Base-by-base conservation (phyloP, 208 protist genomes). In the Paratrypanosoma confusum region DNA sequence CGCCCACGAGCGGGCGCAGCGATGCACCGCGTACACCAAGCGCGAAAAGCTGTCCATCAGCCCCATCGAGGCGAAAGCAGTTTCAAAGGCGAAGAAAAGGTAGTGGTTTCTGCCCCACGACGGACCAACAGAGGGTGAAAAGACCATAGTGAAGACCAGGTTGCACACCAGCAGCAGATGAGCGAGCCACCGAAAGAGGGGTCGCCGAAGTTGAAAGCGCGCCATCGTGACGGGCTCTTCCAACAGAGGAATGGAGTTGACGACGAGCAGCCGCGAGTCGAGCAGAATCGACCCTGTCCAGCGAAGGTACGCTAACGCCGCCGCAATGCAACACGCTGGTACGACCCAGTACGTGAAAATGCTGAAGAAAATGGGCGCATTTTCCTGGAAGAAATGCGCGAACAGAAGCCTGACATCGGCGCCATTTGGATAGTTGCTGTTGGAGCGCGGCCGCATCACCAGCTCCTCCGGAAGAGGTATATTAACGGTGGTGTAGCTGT, bases 211-310 rank as follows among this genome's bases (percentile, higher is more conserved):
- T 10, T 50, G 57, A 49, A 83, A 78, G 24, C 44, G 37, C 13
- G 74, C 68, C 18, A 70, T 53, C 8, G 79, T 73, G 33, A 81
- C 48, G 3, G 79, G 79, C 33, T 81, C 79, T 56, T 88, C 79
- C 25, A 82, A 52, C 8, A 79, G 39, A 5, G 68, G 71, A 29
- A 81, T 76, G 41, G 65, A 57, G 27, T 67, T 44, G 26, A 81
- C 72, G 14, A 67, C 42, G 16, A 77, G 64, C 11, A 53, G 48
- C 18, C 68, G 53, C 10, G 74, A 72, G 39, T 81, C 64, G 2
- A 50, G 50, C 16, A 83, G 39, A 46, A 78, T 83, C 5, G 63
- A 50, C 24, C 66, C 73, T 5, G 65, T 50, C 60, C 74, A 65
- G 31, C 70, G 71, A 27, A 81, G 39, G 41, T 80, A 74, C 3